These are phyloP conservation scores for Globisporangium parvum DNA, from an alignment of 352 stramenopile species.

Conservation along the genomic window DNA sequence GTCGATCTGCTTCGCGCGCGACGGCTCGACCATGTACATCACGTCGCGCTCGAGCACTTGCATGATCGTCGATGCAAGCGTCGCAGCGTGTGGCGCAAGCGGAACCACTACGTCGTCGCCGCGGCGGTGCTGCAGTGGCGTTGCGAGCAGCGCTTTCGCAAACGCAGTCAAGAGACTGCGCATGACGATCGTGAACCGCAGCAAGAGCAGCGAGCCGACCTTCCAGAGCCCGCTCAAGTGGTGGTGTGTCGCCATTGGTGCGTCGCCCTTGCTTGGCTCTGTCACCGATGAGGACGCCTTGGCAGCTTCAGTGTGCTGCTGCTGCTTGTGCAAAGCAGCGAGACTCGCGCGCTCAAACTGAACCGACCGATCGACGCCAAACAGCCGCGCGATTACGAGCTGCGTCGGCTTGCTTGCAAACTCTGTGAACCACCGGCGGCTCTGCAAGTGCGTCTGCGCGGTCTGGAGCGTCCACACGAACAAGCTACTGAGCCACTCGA, in stretches of 20 bases:
- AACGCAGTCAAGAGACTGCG: conserved; percentile 58
- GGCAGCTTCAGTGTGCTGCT: conserved; percentile 1
- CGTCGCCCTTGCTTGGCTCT: background rate
- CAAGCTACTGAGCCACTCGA: conserved; percentile 78
- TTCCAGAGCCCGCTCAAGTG: conserved; percentile 56
- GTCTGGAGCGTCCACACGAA: conserved; percentile 77
- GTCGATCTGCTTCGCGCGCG: conserved; percentile 38
- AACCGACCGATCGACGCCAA: conserved; percentile 59
- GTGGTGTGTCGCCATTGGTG: background rate
- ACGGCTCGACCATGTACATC: conserved; percentile 36
- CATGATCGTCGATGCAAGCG: conserved; percentile 35
- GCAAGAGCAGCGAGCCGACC: conserved; percentile 65
- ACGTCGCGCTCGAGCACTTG: conserved; percentile 46
- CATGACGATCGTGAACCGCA: conserved; percentile 73
- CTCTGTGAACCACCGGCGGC: conserved; percentile 72
- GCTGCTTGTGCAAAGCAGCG: conserved; percentile 44
- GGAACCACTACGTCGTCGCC: conserved; percentile 52
- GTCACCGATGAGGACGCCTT: conserved; percentile 1
- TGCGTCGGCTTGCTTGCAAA: conserved; percentile 53
- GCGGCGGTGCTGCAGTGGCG: conserved; percentile 55
- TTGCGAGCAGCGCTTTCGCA: conserved; percentile 60
- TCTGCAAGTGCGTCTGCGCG: conserved; percentile 64
- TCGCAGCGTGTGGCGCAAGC: conserved; percentile 52
- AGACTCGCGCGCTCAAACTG: conserved; percentile 71
- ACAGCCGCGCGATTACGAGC: conserved; percentile 54